These are phyloP conservation scores for Geranomyces michiganensis DNA, from an alignment of 192 early-diverging fungal species.

Conservation along the genomic window DNA sequence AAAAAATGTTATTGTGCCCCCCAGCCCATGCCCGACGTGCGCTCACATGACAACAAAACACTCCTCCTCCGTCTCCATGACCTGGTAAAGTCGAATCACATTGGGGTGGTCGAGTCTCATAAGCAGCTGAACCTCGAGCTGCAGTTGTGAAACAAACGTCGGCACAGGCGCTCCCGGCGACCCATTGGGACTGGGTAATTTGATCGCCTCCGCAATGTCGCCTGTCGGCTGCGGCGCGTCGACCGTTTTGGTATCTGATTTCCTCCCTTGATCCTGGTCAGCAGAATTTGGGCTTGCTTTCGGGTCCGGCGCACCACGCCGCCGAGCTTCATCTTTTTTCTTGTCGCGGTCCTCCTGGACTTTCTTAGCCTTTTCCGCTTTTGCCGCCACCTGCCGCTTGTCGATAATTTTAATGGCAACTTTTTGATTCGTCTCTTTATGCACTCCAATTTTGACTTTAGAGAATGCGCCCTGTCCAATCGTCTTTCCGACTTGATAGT, in stretches of 20 bases:
- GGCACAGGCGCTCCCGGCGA: conserved; percentile 24
- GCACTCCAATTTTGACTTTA: conserved; percentile 65
- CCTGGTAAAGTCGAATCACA: conserved; percentile 61
- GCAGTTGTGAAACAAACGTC: conserved; percentile 48
- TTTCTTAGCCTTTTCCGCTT: conserved; percentile 52
- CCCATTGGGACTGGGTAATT: background rate
- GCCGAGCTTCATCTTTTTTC: conserved; percentile 13
- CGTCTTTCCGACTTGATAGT: conserved; percentile 64
- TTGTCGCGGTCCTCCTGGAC: conserved; percentile 50
- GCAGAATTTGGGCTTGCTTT: background rate
- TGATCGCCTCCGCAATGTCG: background rate
- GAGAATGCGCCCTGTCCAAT: conserved; percentile 70
- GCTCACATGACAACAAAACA: conserved; percentile 68
- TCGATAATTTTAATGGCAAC: conserved; percentile 69
- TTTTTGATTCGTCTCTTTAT: conserved; percentile 63
- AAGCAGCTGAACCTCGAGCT: conserved; percentile 62
- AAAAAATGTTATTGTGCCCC: background rate
- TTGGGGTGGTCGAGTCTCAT: conserved; percentile 68
- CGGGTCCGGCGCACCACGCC: background rate
- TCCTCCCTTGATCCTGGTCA: background rate
- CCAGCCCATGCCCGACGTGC: background rate
- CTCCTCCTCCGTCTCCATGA: conserved; percentile 65
- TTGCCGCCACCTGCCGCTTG: conserved; percentile 60
- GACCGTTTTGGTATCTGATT: background rate
- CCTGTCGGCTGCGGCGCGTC: background rate